phyloP scores from a whole-genome alignment of 371 early-diverging fungal genomes.

The Mortierella sp. region DNA sequence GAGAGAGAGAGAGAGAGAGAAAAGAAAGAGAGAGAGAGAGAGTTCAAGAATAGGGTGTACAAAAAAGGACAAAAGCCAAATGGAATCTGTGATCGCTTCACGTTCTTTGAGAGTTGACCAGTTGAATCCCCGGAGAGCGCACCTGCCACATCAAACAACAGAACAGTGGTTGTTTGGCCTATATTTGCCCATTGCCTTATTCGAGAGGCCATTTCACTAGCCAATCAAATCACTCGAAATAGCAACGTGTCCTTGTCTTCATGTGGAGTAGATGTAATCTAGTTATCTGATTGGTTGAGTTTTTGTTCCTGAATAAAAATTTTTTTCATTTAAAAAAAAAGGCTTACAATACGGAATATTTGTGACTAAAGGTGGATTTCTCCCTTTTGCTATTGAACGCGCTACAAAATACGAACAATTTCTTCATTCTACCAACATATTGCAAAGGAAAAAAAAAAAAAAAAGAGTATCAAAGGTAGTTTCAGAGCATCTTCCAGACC shows the following conservation, averaged over 20 bases:
- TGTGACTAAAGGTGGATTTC: too few relatives aligned
- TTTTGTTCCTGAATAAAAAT: slow-evolving; percentile 15
- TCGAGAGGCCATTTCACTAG: too few relatives aligned
- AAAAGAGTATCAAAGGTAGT: too few relatives aligned
- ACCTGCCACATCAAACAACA: background rate
- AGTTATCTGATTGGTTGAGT: slow-evolving; percentile 11
- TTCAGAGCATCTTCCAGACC: too few relatives aligned
- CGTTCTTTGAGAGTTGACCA: slow-evolving; percentile 5
- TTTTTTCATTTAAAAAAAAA: slow-evolving; percentile 2
- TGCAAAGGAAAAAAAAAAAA: too few relatives aligned
- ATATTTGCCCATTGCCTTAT: background rate
- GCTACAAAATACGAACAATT: too few relatives aligned
- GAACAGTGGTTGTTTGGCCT: background rate
- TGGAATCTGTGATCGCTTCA: slow-evolving; percentile 6
- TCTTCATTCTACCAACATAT: too few relatives aligned
- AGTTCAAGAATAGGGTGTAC: background rate
- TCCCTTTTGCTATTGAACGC: too few relatives aligned
- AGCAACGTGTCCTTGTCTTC: slow-evolving; percentile 1
- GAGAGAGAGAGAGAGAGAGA: slow-evolving; percentile 2
- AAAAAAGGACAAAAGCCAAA: background rate
- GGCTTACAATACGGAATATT: background rate
- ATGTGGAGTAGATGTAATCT: background rate
- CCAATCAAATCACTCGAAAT: background rate
- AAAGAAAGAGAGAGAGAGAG: slow-evolving; percentile 2
- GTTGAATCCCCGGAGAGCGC: background rate